These are phyloP conservation scores for Aspergillus olivimuriae DNA, from an alignment of 495 filamentous ascomycete genomes.

Conservation along the genomic window DNA sequence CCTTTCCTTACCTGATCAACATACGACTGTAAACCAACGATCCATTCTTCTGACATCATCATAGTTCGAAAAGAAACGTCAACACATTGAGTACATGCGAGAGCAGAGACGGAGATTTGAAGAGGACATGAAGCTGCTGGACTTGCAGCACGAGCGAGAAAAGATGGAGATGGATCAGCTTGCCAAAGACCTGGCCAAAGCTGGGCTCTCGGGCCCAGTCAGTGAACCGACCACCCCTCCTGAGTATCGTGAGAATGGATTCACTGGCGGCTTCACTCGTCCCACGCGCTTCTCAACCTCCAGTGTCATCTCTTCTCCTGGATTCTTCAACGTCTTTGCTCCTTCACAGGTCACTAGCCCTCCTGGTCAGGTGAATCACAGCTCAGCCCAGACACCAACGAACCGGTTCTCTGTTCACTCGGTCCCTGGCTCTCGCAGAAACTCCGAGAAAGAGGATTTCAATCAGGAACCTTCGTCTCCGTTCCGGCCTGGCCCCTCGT, in stretches of 20 bases:
- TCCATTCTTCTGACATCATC: neutral
- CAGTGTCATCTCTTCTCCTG: slow-evolving; percentile 72
- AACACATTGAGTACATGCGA: slow-evolving; percentile 77
- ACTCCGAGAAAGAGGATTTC: slow-evolving; percentile 44
- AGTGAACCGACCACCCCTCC: slow-evolving; percentile 97
- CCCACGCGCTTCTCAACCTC: slow-evolving; percentile 79
- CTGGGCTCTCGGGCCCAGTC: slow-evolving; percentile 61
- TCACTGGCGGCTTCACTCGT: slow-evolving; percentile 66
- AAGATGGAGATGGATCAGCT: slow-evolving; percentile 78
- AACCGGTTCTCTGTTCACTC: slow-evolving; percentile 66
- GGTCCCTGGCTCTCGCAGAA: slow-evolving; percentile 75
- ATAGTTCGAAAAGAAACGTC: slow-evolving; percentile 87
- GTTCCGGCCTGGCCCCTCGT: slow-evolving; percentile 35
- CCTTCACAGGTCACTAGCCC: slow-evolving; percentile 62
- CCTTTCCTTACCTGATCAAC: no score
- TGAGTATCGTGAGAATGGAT: slow-evolving; percentile 73
- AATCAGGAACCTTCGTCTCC: slow-evolving; percentile 26
- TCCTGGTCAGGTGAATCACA: slow-evolving; percentile 47
- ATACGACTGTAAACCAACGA: no score
- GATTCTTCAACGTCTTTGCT: slow-evolving; percentile 65
- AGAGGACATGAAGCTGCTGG: slow-evolving; percentile 78
- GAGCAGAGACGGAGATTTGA: slow-evolving; percentile 82
- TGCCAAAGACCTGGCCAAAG: slow-evolving; percentile 64
- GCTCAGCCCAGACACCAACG: slow-evolving; percentile 20
- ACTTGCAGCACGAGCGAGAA: slow-evolving; percentile 71